phyloP scores from a whole-genome alignment of 1,139 yeast genomes.

The Suhomyces yuchorum region DNA sequence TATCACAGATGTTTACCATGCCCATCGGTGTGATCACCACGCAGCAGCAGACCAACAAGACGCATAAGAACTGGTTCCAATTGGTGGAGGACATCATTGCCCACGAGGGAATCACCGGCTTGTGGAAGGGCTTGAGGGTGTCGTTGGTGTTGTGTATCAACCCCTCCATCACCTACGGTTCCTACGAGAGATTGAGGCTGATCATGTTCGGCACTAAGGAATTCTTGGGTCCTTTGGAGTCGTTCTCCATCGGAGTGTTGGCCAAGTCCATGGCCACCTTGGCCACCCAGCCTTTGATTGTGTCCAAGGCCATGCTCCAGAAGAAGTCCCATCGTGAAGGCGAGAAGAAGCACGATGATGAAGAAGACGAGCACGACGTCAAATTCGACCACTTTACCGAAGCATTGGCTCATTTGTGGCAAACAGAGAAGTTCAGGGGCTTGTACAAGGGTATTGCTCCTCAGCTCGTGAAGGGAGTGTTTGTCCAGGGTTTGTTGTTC shows the following conservation, averaged over 20 bases:
- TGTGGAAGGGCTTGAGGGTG: slow-evolving; percentile 86
- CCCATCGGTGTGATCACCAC: slow-evolving; percentile 85
- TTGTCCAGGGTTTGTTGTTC: slow-evolving; percentile 83
- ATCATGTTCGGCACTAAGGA: slow-evolving; percentile 50
- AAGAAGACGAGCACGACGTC: slow-evolving; percentile 36
- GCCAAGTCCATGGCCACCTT: slow-evolving; percentile 82
- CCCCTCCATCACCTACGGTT: slow-evolving; percentile 87
- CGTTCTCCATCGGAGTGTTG: slow-evolving; percentile 73
- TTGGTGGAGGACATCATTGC: slow-evolving; percentile 57
- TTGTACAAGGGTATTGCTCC: slow-evolving; percentile 83
- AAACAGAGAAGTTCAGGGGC: slow-evolving; percentile 53
- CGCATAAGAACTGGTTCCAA: slow-evolving; percentile 43
- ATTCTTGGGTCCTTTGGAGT: slow-evolving; percentile 62
- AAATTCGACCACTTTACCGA: slow-evolving; percentile 53
- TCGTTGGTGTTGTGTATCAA: slow-evolving; percentile 76
- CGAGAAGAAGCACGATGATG: slow-evolving; percentile 20
- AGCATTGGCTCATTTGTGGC: slow-evolving; percentile 51
- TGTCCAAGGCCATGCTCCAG: slow-evolving; percentile 81
- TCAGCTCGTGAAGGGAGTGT: slow-evolving; percentile 77
- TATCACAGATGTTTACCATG: slow-evolving; percentile 80
- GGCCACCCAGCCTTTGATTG: slow-evolving; percentile 82
- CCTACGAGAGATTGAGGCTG: slow-evolving; percentile 70
- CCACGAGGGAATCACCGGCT: slow-evolving; percentile 72
- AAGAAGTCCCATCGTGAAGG: slow-evolving; percentile 40
- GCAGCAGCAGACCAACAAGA: slow-evolving; percentile 70